Evolutionary conservation across 2,329 filamentous ascomycete species (phyloP).

Genomic region (Venturia aucupariae): DNA sequence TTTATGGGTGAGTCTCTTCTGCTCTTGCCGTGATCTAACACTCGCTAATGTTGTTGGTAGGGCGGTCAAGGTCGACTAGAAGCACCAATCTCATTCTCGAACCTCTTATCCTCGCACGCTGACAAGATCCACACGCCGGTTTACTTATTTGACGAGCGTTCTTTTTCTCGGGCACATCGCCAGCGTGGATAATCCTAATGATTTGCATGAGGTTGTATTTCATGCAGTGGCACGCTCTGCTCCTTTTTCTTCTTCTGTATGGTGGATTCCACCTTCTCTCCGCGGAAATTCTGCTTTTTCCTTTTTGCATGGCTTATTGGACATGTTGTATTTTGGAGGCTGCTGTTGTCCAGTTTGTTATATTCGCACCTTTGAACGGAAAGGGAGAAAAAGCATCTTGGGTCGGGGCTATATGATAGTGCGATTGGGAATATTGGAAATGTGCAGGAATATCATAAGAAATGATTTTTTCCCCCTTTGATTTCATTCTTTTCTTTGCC

Average conservation of each 20-base stretch:
- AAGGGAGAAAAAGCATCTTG: background rate
- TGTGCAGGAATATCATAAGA: background rate
- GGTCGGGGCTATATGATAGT: background rate
- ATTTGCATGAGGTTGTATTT: background rate
- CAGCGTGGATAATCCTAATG: background rate
- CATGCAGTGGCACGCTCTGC: background rate
- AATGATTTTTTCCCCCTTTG: background rate
- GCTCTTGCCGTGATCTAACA: background rate
- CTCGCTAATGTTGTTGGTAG: background rate
- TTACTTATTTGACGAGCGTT: background rate
- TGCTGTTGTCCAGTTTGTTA: background rate
- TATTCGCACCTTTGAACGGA: background rate
- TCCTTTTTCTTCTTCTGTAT: background rate
- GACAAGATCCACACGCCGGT: background rate
- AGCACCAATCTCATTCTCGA: background rate
- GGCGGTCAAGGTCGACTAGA: constrained; percentile 7
- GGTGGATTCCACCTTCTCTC: no score
- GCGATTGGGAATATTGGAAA: background rate
- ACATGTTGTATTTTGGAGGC: background rate
- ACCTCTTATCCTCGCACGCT: background rate
- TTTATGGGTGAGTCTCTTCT: constrained; percentile 57
- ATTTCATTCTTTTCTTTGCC: background rate
- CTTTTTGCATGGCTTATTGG: background rate
- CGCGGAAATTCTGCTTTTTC: background rate
- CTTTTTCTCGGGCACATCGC: background rate